phyloP scores from a whole-genome alignment of 176 grass and related monocot species.

The Thalia dealbata region DNA sequence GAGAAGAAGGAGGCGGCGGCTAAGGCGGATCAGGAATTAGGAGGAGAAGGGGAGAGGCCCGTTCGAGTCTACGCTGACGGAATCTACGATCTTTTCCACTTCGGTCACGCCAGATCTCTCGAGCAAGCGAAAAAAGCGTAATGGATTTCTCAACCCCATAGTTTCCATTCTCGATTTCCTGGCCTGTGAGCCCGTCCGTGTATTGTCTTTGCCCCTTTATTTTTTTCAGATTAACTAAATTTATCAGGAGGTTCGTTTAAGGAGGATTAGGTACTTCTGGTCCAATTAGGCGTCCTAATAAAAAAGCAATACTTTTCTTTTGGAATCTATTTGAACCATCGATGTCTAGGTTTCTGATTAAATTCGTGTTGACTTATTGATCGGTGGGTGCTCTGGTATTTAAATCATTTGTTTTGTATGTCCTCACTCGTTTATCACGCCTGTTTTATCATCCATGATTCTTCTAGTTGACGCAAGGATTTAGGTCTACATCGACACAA shows the following conservation, averaged over 20 bases:
- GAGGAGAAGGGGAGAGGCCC: background rate
- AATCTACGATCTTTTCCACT: slow-evolving; percentile 15
- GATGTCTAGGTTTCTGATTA: background rate
- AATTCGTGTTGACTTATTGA: background rate
- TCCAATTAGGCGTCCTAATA: background rate
- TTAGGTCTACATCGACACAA: background rate
- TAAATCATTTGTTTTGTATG: background rate
- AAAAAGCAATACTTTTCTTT: background rate
- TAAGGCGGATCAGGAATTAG: background rate
- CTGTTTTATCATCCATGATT: background rate
- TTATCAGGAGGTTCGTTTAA: no score
- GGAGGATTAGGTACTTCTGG: no score
- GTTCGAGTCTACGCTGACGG: slow-evolving; percentile 8
- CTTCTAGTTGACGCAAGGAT: background rate
- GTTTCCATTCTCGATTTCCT: background rate
- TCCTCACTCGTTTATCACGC: no score
- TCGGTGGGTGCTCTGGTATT: background rate
- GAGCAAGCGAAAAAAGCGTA: slow-evolving; percentile 11
- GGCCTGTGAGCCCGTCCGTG: no score
- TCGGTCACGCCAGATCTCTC: slow-evolving; percentile 10
- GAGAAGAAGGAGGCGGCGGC: background rate
- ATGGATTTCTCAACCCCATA: background rate
- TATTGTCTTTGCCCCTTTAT: no score
- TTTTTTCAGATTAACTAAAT: no score
- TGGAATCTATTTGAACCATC: background rate